These are phyloP conservation scores for Fraxinus albicans DNA, from an alignment of 305 asterid genomes.

Conservation along the genomic window DNA sequence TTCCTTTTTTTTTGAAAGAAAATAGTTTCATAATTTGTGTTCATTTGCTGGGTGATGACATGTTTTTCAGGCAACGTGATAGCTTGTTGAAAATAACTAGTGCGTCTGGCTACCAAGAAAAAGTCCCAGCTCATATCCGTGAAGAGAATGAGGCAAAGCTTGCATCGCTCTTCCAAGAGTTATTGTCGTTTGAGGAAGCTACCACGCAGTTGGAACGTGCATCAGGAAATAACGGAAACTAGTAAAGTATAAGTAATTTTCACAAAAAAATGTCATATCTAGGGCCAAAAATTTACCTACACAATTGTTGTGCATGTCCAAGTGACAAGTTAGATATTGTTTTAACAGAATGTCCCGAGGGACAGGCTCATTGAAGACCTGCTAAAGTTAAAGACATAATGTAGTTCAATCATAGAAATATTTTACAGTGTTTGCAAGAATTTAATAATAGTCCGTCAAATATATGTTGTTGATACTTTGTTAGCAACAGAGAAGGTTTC, in stretches of 20 bases:
- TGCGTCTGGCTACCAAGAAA: conserved; percentile 72
- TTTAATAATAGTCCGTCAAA: neutral
- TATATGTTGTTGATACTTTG: neutral
- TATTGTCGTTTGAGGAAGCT: conserved; percentile 57
- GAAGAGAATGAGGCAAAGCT: conserved; percentile 56
- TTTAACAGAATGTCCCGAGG: neutral
- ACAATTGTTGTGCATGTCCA: neutral
- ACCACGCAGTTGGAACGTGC: conserved; percentile 49
- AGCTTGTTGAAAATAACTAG: conserved; percentile 48
- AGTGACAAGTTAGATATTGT: neutral
- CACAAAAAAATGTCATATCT: neutral
- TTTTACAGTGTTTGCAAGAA: neutral
- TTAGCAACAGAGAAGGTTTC: neutral
- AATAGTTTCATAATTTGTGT: neutral
- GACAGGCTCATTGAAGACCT: neutral
- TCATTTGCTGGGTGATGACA: neutral
- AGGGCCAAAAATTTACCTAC: neutral
- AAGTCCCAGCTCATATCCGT: conserved; percentile 62
- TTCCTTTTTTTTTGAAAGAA: too few relatives aligned
- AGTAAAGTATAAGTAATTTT: neutral
- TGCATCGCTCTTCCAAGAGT: conserved; percentile 53
- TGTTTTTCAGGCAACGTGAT: conserved; percentile 66
- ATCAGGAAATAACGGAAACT: neutral
- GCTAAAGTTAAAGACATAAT: neutral
- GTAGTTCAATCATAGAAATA: neutral